A percentile compares a stretch with the other conserved stretches of the same genome.
Evolutionary conservation across 116 monocot species (phyloP).

Genomic region (Posidonia oceanica): DNA sequence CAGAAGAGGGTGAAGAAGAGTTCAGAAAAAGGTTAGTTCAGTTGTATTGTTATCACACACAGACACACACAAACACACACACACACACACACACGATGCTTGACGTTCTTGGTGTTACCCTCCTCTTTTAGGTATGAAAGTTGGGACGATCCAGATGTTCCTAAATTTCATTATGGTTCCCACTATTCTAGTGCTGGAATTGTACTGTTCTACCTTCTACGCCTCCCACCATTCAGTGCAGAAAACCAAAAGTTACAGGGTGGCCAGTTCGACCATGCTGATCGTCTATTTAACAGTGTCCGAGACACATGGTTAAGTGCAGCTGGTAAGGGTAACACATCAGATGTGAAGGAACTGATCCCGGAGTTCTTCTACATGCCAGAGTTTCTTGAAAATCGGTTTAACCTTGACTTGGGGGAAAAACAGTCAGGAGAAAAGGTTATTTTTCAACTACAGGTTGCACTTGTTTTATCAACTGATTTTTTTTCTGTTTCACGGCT

Average conservation of each 20-base stretch:
- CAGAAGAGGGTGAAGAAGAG: constrained; percentile 89
- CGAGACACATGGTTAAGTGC: constrained; percentile 97
- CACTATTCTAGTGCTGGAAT: constrained; percentile 99
- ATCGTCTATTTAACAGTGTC: constrained; percentile 87
- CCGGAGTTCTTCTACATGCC: constrained; percentile 99
- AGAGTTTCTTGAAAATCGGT: constrained; percentile 83
- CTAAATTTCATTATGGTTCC: constrained; percentile 99
- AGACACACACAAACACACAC: not conserved
- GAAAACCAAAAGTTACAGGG: constrained; percentile 98
- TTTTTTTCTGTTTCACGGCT: not conserved
- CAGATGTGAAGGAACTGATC: constrained; percentile 97
- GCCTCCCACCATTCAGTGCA: constrained; percentile 82
- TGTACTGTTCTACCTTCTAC: constrained; percentile 94
- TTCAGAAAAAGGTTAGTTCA: constrained; percentile 73
- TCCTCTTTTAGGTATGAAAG: constrained; percentile 72
- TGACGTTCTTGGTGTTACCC: constrained; percentile 1
- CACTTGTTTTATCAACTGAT: not conserved
- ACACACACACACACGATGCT: not conserved
- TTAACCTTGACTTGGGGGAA: constrained; percentile 90
- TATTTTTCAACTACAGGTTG: not conserved
- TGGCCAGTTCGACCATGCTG: constrained; percentile 98
- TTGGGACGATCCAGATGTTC: constrained; percentile 99
- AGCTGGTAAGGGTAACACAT: constrained; percentile 96
- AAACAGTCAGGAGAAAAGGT: constrained; percentile 99
- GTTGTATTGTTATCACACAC: not conserved